Percentiles rank a stretch among this genome's conserved stretches.
These are phyloP conservation scores for Irpex lacteus DNA, from an alignment of 1,284 basidiomycete genomes.

Conservation along the genomic window DNA sequence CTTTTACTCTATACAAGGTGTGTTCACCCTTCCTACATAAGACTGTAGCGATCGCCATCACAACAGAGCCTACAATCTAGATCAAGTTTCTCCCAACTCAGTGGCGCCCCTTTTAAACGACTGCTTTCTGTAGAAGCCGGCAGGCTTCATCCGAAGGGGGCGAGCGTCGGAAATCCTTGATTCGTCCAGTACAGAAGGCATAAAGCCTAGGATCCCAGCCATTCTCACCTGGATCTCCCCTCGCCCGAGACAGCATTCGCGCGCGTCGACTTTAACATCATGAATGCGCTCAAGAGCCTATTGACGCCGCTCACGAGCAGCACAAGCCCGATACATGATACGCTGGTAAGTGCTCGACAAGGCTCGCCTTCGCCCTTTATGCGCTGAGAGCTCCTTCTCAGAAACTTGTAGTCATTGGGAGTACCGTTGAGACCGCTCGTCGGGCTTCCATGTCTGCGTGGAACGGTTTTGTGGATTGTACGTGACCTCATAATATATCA, in stretches of 20 bases:
- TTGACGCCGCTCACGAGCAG: slow-evolving; percentile 27
- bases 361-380: neutral
- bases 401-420: slow-evolving; percentile 33
- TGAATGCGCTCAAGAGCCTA: slow-evolving; percentile 29
- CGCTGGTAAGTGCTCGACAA: slow-evolving; percentile 22
- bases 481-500: slow-evolving; percentile 24
- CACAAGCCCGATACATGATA: slow-evolving; percentile 29
- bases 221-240: neutral
- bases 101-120: neutral
- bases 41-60: neutral
- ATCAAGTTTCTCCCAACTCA: neutral
- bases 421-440: slow-evolving; percentile 31
- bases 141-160: neutral
- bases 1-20: neutral
- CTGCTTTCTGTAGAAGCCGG: neutral
- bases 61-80: neutral
- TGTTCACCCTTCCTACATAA: neutral
- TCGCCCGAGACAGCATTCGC: neutral
- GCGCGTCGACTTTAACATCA: slow-evolving; percentile 9
- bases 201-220: neutral
- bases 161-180: neutral
- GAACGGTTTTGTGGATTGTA: slow-evolving; percentile 85
- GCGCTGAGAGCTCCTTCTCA: slow-evolving; percentile 6
- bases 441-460: slow-evolving; percentile 69
- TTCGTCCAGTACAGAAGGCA: neutral